Base-by-base conservation (phyloP, 305 asterid species). In the Rubia tinctorum region DNA sequence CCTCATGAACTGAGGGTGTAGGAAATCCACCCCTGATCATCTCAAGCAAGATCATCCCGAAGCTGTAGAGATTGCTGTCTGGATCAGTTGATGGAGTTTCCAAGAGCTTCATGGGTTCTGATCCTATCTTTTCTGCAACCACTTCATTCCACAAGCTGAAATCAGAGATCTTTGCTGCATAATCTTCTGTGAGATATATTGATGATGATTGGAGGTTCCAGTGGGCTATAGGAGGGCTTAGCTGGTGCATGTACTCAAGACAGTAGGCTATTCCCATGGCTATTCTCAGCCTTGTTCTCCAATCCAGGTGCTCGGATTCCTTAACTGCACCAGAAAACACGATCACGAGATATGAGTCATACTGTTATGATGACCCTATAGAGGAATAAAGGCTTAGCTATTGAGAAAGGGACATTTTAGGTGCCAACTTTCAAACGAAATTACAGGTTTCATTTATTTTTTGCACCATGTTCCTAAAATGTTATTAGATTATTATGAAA, bases 181-280 rank as follows among this genome's bases (percentile, higher is more conserved):
- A 85, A 74, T 85, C 89, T 59, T 85, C 89, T 4, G 89, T 85
- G 51, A 85, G 76, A 73, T 77, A 75, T 25, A 83, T 55, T 20
- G 89, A 79, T 5, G 81, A 78, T 51, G 89, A 81, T 55, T 77
- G 86, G 75, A 85, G 78, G 76, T 83, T 77, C 69, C 71, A 60
- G 62, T 77, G 86, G 51, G 80, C 64, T 39, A 81, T 62, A 3
- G 85, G 85, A 65, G 86, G 87, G 34, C 34, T 69, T 66, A 85
- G 83, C 56, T 80, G 78, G 80, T 85, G 87, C 82, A 83, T 74
- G 72, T 82, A 79, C 80, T 85, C 87, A 0, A 85, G 89, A 79
- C 87, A 85, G 76, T 79, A 85, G 44, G 85, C 87, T 66, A 82
- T 80, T 20, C 89, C 89, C 89, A 85, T 80, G 58, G 83, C 84